A percentile compares a stretch with the other conserved stretches of the same genome.
These are phyloP conservation scores for Phytophthora syringae DNA, from an alignment of 352 stramenopile species.

Conservation along the genomic window DNA sequence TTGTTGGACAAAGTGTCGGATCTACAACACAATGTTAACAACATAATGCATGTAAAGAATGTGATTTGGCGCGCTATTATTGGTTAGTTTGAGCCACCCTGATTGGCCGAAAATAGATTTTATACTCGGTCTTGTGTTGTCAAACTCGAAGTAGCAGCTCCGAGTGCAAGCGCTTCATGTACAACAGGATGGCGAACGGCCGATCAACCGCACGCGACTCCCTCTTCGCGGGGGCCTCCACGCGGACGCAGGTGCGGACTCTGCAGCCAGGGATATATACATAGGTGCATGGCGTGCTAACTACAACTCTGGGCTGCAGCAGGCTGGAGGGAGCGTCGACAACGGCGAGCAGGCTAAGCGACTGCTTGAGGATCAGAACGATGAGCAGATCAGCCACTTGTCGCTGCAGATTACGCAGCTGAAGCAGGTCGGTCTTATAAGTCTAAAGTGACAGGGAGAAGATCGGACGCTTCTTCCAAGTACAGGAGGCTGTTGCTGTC, in stretches of 20 bases:
- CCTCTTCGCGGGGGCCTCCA: slow-evolving; percentile 69
- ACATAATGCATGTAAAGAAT: too few relatives aligned
- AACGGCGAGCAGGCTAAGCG: slow-evolving; percentile 81
- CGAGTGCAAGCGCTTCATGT: slow-evolving; percentile 54
- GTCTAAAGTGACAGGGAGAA: too few relatives aligned
- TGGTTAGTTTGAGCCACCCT: not conserved
- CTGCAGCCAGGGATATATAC: too few relatives aligned
- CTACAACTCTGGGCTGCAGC: too few relatives aligned
- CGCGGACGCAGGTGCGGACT: slow-evolving; percentile 55
- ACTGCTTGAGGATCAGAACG: slow-evolving; percentile 87
- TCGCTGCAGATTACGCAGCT: slow-evolving; percentile 88
- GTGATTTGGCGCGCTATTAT: not conserved
- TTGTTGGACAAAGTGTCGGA: too few relatives aligned
- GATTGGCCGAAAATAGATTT: slow-evolving; percentile 8
- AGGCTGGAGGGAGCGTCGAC: slow-evolving; percentile 48
- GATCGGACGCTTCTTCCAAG: too few relatives aligned
- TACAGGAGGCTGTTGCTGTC: too few relatives aligned
- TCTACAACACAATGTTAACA: too few relatives aligned
- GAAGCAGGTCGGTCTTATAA: slow-evolving; percentile 78
- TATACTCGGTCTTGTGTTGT: not conserved
- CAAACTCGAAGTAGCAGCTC: not conserved
- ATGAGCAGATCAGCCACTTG: slow-evolving; percentile 89
- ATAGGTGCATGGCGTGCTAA: too few relatives aligned
- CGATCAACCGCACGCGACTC: slow-evolving; percentile 58
- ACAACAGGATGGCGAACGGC: slow-evolving; percentile 81